Conservation (phyloP, 306 rosid genomes). For the Malus asiatica region DNA sequence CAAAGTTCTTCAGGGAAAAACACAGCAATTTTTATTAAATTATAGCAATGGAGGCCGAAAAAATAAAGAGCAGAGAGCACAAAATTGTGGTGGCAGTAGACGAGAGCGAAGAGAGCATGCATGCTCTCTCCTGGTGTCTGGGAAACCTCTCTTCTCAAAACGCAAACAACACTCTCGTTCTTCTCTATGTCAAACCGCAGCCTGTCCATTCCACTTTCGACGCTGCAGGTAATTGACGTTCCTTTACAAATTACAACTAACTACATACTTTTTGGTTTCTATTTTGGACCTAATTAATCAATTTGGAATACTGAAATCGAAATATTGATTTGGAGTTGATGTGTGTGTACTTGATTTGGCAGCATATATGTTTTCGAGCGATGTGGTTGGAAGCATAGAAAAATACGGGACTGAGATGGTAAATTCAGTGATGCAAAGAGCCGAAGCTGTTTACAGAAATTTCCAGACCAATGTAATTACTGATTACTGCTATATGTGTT, state of each 20-base stretch:
- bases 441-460: slow-evolving; percentile 47
- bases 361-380: slow-evolving; percentile 58
- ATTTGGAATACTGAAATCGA: not conserved
- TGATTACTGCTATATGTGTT: not conserved
- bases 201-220: slow-evolving; percentile 46
- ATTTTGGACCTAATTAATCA: not conserved
- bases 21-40: not conserved
- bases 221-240: slow-evolving; percentile 40
- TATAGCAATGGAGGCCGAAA: slow-evolving; percentile 10
- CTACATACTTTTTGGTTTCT: too few species aligned
- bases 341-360: not conserved
- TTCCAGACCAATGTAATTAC: slow-evolving; percentile 24
- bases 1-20: not conserved
- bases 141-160: slow-evolving; percentile 38
- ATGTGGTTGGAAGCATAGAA: slow-evolving; percentile 41
- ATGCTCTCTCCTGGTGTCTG: slow-evolving; percentile 70
- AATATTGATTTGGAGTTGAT: not conserved
- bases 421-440: slow-evolving; percentile 64
- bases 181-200: slow-evolving; percentile 75
- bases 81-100: slow-evolving; percentile 73
- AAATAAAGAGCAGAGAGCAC: slow-evolving; percentile 28
- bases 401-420: slow-evolving; percentile 43
- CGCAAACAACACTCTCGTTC: slow-evolving; percentile 29
- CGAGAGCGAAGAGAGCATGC: slow-evolving; percentile 82
- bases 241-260: not conserved